Conservation (phyloP, 1,139 yeast genomes). For the Scheffersomyces quercinus region DNA sequence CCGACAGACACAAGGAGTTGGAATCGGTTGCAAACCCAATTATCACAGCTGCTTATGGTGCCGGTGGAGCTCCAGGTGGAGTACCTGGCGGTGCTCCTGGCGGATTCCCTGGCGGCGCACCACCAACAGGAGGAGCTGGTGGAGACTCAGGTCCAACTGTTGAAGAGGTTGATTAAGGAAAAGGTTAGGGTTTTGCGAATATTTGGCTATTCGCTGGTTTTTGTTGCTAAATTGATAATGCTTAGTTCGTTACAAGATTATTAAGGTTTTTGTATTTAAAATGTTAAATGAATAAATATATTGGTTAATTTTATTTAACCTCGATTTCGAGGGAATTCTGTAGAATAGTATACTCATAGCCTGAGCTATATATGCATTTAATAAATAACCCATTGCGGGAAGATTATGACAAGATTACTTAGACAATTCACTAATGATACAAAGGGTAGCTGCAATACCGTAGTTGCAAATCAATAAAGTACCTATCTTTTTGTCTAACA, state of each 20-base stretch:
- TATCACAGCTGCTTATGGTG: constrained; percentile 60
- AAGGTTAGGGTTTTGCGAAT: not conserved
- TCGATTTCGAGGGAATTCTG: no score
- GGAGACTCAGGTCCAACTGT: constrained; percentile 61
- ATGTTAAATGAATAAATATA: no score
- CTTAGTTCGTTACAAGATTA: no score
- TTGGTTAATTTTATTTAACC: no score
- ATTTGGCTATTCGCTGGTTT: not conserved
- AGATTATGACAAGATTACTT: not conserved
- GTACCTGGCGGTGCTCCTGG: constrained; percentile 29
- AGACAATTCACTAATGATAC: constrained; percentile 23
- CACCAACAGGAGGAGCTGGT: constrained; percentile 30
- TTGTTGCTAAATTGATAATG: no score
- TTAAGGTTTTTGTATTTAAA: no score
- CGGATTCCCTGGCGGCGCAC: constrained; percentile 45
- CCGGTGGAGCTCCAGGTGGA: constrained; percentile 43
- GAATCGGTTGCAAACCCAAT: constrained; percentile 67
- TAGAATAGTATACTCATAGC: no score
- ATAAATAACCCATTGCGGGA: not conserved
- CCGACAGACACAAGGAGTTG: constrained; percentile 65
- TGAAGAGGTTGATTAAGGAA: constrained; percentile 63
- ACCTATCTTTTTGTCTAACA: constrained; percentile 52
- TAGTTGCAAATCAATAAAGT: constrained; percentile 52
- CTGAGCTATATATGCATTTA: not conserved
- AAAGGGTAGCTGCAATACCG: constrained; percentile 48